Conservation (phyloP, 345 rosid species). For the Citrus sinensis region DVS_A1.0 CM039168.1:18286001-18286500, state of each 20-base stretch:
- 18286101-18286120: conserved; percentile 44
- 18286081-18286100: conserved; percentile 45
- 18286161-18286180: conserved; percentile 32
- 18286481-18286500: conserved; percentile 48
- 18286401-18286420: conserved; percentile 23
- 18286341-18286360: conserved; percentile 36
- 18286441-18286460: conserved; percentile 42
- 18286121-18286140: conserved; percentile 35
- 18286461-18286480: conserved; percentile 50
- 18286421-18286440: conserved; percentile 25
- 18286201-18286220: conserved; percentile 37
- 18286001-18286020: conserved; percentile 21
- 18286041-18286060: conserved; percentile 67
- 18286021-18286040: conserved; percentile 89
- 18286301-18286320: conserved; percentile 45
- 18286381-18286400: conserved; percentile 21
- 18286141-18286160: conserved; percentile 44
- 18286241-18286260: conserved; percentile 45
- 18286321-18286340: conserved; percentile 44
- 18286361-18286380: conserved; percentile 46
- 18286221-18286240: conserved; percentile 39
- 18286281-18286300: conserved; percentile 39
- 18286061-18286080: conserved; percentile 79
- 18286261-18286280: conserved; percentile 54
- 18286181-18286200: conserved; percentile 40